phyloP scores from a whole-genome alignment of 352 stramenopile species.

The Nothophytophthora sp. region DNA sequence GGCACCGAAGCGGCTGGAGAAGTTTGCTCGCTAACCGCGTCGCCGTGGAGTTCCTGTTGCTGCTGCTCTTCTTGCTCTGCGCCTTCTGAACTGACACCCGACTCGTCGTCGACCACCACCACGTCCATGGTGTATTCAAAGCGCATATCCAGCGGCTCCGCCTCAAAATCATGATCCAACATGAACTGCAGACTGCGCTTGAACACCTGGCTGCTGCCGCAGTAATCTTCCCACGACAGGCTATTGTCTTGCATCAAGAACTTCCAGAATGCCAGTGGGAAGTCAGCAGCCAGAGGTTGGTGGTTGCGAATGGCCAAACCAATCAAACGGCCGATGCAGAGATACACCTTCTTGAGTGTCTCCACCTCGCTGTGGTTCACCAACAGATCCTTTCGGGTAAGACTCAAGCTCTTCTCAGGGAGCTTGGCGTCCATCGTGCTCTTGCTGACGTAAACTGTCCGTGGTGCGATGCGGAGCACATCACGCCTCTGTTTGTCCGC shows the following conservation, averaged over 20 bases:
- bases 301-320: constrained; percentile 74
- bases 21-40: constrained; percentile 4
- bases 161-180: constrained; percentile 67
- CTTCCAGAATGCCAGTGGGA: constrained; percentile 72
- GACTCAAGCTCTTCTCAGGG: constrained; percentile 22
- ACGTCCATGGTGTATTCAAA: constrained; percentile 70
- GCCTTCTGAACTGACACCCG: neutral
- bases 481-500: constrained; percentile 27
- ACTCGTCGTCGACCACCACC: constrained; percentile 23
- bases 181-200: constrained; percentile 63
- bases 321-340: constrained; percentile 59
- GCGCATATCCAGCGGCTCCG: constrained; percentile 51
- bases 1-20: neutral
- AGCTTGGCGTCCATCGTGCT: constrained; percentile 43
- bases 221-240: constrained; percentile 66
- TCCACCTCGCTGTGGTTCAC: constrained; percentile 34
- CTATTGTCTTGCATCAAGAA: constrained; percentile 48
- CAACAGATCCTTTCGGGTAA: constrained; percentile 44
- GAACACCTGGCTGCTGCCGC: constrained; percentile 54
- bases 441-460: constrained; percentile 27
- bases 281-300: constrained; percentile 56
- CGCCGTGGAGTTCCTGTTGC: constrained; percentile 2
- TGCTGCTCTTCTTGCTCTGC: constrained; percentile 17
- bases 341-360: constrained; percentile 61
- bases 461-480: constrained; percentile 37